Evolutionary conservation across 345 rosid genomes (phyloP).

Genomic region (Eucalyptus brandiana): DNA sequence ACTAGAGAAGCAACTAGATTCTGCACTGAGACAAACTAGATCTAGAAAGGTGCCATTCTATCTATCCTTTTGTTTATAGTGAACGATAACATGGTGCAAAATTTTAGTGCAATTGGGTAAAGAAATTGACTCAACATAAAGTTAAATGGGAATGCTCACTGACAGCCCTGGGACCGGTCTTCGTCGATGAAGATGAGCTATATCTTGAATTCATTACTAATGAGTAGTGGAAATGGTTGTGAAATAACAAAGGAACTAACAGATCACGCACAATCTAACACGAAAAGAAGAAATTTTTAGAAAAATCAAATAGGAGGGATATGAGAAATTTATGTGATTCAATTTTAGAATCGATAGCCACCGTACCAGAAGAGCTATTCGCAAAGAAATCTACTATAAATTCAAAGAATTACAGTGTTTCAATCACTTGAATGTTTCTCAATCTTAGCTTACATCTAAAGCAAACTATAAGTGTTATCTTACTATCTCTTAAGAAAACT

Average conservation of each 20-base stretch:
- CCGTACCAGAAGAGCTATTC: neutral
- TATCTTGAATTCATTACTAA: neutral
- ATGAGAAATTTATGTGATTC: neutral
- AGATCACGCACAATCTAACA: neutral
- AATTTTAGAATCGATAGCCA: neutral
- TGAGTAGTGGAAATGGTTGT: neutral
- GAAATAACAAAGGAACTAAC: neutral
- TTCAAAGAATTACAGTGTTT: neutral
- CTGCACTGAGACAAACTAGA: slow-evolving; percentile 6
- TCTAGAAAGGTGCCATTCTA: slow-evolving; percentile 18
- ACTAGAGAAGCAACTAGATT: slow-evolving; percentile 14
- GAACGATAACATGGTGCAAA: neutral
- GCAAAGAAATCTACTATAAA: neutral
- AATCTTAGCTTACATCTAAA: neutral
- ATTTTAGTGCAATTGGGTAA: neutral
- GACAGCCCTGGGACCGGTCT: neutral
- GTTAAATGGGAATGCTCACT: neutral
- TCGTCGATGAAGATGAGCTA: neutral
- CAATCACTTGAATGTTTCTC: neutral
- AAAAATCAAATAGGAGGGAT: neutral
- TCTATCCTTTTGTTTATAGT: neutral
- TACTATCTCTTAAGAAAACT: neutral
- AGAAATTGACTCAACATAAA: neutral
- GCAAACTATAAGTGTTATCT: neutral
- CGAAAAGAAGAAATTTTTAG: neutral